Percentiles rank a stretch among this genome's conserved stretches.
phyloP scores from a whole-genome alignment of 2,329 filamentous ascomycete species.

The Pseudocercospora fijiensis region DNA sequence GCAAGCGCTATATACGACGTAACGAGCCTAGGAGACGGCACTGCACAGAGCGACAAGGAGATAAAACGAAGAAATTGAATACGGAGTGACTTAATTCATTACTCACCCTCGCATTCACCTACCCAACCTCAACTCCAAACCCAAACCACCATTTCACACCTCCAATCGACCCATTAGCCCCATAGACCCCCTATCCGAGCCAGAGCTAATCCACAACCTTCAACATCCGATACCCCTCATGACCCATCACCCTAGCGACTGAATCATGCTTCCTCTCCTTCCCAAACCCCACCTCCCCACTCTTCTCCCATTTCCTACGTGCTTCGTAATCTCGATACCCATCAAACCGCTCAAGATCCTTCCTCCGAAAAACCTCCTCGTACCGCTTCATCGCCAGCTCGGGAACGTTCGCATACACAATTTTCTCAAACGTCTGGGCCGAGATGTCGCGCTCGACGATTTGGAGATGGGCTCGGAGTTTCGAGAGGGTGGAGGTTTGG shows the following conservation, averaged over 20 bases:
- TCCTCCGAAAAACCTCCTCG: conserved; percentile 49
- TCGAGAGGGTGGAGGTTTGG: conserved; percentile 51
- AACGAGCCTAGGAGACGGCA: too few species aligned
- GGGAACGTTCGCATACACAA: conserved; percentile 59
- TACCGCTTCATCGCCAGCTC: conserved; percentile 59
- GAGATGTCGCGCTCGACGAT: conserved; percentile 56
- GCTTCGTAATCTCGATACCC: conserved; percentile 53
- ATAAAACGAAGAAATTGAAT: too few species aligned
- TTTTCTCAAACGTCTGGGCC: conserved; percentile 48
- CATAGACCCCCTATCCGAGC: background rate
- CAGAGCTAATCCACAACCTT: conserved; percentile 51
- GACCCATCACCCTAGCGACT: conserved; percentile 50
- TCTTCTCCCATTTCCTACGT: too few species aligned
- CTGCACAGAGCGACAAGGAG: too few species aligned
- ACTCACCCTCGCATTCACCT: background rate
- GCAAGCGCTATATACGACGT: too few species aligned
- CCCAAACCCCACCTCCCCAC: conserved; percentile 31
- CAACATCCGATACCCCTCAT: conserved; percentile 58
- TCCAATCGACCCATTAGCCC: background rate
- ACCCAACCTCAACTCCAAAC: background rate
- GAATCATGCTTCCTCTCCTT: conserved; percentile 43
- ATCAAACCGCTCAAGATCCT: conserved; percentile 56
- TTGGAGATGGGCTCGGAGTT: conserved; percentile 54
- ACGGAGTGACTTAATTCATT: too few species aligned
- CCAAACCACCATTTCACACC: background rate